Evolutionary conservation across 1,139 yeast genomes (phyloP), one percentile per base, ranked within the genome.

Genomic region (Pichia sorboxylosa): DNA sequence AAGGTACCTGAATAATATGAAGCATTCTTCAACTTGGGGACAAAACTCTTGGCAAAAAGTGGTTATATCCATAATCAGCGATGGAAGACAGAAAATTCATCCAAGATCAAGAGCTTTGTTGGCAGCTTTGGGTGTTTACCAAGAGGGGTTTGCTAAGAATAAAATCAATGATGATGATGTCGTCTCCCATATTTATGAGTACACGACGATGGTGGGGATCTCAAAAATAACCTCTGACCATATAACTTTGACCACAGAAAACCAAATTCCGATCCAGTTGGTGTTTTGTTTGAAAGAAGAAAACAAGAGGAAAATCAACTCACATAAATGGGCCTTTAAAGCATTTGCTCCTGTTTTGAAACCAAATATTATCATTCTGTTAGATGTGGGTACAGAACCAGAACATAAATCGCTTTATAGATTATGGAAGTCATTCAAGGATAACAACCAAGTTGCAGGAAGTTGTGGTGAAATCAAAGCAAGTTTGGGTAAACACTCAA

Each of bases 401-500:
- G 65, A 76, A 6, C 64, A 66, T 40, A 78, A 76, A 46, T 72
- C 92, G n/a, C 66, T 81, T 34, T 81, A 73, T 54, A 74, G 75
- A 46, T 61, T 81, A 36, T 81, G 93, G 93, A 72, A 69, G 49
- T 58, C 79, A 9, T 81, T 81, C 53, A 74, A 76, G 43, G 78
- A 80, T 50, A 35, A 39, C 24, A 70, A 77, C 1, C 64, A 68
- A 37, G 83, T 81, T n/a, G 93, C 85, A 1, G 93, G 93, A 15
- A 85, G 92, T 2, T 81, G 93, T 64, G 93, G 93, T 18, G 93
- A 81, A 51, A 80, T 81, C 61, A 69, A 67, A 40, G 82, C 80
- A 2, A 65, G 76, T 39, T 60, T 79, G 37, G 90, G 92, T 5
- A 57, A 58, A 34, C 38, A 41, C 6, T 44, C 48, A 28, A 40